phyloP scores from a whole-genome alignment of 2,329 filamentous ascomycete genomes.

The Arachnomyces sp. region DNA sequence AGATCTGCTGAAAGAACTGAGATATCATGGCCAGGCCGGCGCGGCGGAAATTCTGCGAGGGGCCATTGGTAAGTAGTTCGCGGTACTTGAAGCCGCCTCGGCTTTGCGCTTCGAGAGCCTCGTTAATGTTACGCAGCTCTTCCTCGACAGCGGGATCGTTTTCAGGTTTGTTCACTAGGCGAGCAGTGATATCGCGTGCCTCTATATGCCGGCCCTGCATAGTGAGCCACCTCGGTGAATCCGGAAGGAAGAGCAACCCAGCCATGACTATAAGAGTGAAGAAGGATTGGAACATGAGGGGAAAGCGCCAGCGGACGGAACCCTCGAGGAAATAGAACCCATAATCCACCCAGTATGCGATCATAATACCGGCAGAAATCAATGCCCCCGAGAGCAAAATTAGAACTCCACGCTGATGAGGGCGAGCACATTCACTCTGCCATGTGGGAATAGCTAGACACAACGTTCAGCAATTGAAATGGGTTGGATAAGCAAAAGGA shows the following conservation, averaged over 20 bases:
- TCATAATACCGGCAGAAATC: slow-evolving; percentile 7
- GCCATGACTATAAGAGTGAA: slow-evolving; percentile 33
- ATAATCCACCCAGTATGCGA: slow-evolving; percentile 9
- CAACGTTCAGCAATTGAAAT: background rate
- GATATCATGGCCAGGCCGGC: slow-evolving; percentile 28
- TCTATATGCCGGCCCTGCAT: slow-evolving; percentile 9
- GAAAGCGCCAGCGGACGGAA: slow-evolving; percentile 2
- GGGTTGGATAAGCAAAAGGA: too few relatives aligned
- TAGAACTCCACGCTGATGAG: slow-evolving; percentile 47
- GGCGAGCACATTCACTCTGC: slow-evolving; percentile 39
- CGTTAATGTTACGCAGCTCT: slow-evolving; percentile 30
- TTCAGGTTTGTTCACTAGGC: slow-evolving; percentile 24
- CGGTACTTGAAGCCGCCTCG: slow-evolving; percentile 25
- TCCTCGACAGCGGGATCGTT: slow-evolving; percentile 25
- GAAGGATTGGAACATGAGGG: slow-evolving; percentile 23
- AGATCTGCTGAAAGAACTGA: slow-evolving; percentile 30
- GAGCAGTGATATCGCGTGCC: slow-evolving; percentile 16
- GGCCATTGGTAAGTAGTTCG: slow-evolving; percentile 30
- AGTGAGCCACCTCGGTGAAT: slow-evolving; percentile 33
- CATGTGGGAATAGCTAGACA: slow-evolving; percentile 36
- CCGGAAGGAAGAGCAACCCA: slow-evolving; percentile 30
- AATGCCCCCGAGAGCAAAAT: slow-evolving; percentile 32
- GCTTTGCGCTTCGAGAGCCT: slow-evolving; percentile 22
- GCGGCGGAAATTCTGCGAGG: slow-evolving; percentile 28
- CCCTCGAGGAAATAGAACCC: slow-evolving; percentile 5